phyloP scores from a whole-genome alignment of 2,329 filamentous ascomycete genomes.

The Arthrinium puccinioides region DNA sequence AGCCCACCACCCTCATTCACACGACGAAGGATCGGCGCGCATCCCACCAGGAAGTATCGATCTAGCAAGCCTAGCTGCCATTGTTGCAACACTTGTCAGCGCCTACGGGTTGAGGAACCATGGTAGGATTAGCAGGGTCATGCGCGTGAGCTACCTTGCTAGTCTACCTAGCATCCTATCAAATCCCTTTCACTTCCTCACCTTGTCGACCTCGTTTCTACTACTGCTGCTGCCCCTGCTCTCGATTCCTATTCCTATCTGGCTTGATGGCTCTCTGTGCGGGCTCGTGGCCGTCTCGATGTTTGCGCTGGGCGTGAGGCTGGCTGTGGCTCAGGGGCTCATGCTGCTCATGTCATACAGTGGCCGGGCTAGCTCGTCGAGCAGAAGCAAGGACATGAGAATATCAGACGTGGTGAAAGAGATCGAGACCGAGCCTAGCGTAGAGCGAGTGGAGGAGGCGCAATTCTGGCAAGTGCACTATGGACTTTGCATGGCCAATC shows the following conservation, averaged over 20 bases:
- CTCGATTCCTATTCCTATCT: conserved; percentile 70
- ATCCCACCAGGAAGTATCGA: conserved; percentile 74
- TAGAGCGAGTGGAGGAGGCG: conserved; percentile 77
- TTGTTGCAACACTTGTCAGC: conserved; percentile 75
- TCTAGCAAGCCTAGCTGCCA: conserved; percentile 72
- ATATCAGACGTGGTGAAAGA: conserved; percentile 74
- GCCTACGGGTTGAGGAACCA: conserved; percentile 87
- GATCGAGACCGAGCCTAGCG: conserved; percentile 71
- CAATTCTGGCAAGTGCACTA: conserved; percentile 99
- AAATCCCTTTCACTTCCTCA: conserved; percentile 93
- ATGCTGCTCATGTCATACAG: conserved; percentile 94
- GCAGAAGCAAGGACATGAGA: conserved; percentile 33
- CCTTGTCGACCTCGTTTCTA: conserved; percentile 75
- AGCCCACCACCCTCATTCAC: conserved; percentile 62
- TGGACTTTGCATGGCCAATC: conserved; percentile 88
- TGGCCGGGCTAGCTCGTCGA: conserved; percentile 22
- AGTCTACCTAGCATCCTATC: conserved; percentile 79
- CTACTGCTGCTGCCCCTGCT: conserved; percentile 78
- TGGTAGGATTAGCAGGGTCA: conserved; percentile 82
- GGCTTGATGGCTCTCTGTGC: conserved; percentile 78
- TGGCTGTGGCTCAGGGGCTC: conserved; percentile 78
- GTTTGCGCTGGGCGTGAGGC: conserved; percentile 76
- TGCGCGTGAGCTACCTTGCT: conserved; percentile 78
- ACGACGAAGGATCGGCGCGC: conserved; percentile 37
- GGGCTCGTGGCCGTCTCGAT: conserved; percentile 77